Conservation (phyloP, 2,329 filamentous ascomycete species). For the Mycosphaerella arachidis region DNA sequence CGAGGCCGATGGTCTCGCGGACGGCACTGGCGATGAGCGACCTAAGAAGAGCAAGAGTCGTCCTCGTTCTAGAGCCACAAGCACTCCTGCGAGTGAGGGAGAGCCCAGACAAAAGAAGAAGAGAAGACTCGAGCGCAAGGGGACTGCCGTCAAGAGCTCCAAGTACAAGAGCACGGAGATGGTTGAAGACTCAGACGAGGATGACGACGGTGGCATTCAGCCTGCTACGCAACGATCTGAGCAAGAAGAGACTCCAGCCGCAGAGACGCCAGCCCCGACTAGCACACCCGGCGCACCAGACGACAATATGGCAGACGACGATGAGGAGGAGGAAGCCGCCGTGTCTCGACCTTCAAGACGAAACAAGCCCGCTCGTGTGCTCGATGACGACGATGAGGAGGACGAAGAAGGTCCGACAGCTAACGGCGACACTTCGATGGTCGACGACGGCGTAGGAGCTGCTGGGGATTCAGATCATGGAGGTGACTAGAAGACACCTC, state of each 20-base stretch:
- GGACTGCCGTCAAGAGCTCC: slow-evolving; percentile 35
- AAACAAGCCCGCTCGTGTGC: slow-evolving; percentile 30
- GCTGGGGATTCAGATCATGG: slow-evolving; percentile 19
- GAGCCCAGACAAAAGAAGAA: slow-evolving; percentile 58
- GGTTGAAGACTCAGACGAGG: slow-evolving; percentile 70
- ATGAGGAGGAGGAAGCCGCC: slow-evolving; percentile 27
- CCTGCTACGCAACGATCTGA: slow-evolving; percentile 26
- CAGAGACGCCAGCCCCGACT: slow-evolving; percentile 20
- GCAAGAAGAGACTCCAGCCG: slow-evolving; percentile 24
- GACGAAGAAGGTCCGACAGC: slow-evolving; percentile 19
- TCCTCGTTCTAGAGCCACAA: slow-evolving; percentile 27
- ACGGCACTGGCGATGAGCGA: slow-evolving; percentile 46
- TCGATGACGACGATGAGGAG: slow-evolving; percentile 35
- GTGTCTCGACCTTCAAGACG: slow-evolving; percentile 16
- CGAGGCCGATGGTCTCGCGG: slow-evolving; percentile 39
- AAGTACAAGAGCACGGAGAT: slow-evolving; percentile 87
- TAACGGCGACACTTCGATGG: slow-evolving; percentile 6
- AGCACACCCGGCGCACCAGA: slow-evolving; percentile 18
- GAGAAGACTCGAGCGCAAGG: slow-evolving; percentile 55
- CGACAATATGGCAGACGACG: slow-evolving; percentile 23
- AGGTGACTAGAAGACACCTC: slow-evolving; percentile 8
- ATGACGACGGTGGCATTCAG: slow-evolving; percentile 29
- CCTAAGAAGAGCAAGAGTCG: slow-evolving; percentile 37
- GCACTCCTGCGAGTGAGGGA: slow-evolving; percentile 36
- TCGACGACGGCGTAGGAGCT: slow-evolving; percentile 9